A percentile compares a stretch with the other conserved stretches of the same genome.
Evolutionary conservation across 2,329 filamentous ascomycete genomes (phyloP).

Genomic region (Cladosporium halotolerans): DNA sequence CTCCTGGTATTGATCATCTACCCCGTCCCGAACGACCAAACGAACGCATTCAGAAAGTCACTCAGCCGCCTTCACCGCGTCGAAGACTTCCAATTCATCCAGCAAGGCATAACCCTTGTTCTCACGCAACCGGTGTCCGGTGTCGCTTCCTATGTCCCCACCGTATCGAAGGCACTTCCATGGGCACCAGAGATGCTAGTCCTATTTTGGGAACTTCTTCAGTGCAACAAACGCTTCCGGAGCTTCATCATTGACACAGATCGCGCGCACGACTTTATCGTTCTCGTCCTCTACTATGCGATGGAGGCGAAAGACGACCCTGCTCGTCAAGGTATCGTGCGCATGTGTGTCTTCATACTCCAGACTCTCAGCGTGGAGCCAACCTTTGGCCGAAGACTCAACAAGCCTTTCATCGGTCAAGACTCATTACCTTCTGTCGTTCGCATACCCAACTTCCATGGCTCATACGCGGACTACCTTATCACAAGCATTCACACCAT

Average conservation of each 20-base stretch:
- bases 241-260: slow-evolving; percentile 97
- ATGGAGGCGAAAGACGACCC: slow-evolving; percentile 81
- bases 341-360: slow-evolving; percentile 95
- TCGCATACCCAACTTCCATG: slow-evolving; percentile 74
- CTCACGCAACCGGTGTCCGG: slow-evolving; percentile 88
- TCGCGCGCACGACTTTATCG: slow-evolving; percentile 83
- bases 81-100: slow-evolving; percentile 93
- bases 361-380: slow-evolving; percentile 92
- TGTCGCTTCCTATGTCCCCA: slow-evolving; percentile 80
- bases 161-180: slow-evolving; percentile 69
- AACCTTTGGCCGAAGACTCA: slow-evolving; percentile 83
- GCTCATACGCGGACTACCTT: slow-evolving; percentile 88
- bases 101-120: slow-evolving; percentile 43
- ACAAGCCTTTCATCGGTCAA: slow-evolving; percentile 81
- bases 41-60: slow-evolving; percentile 93
- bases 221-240: slow-evolving; percentile 95
- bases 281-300: slow-evolving; percentile 86
- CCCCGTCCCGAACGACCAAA: slow-evolving; percentile 35
- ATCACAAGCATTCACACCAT: slow-evolving; percentile 71
- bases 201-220: slow-evolving; percentile 93
- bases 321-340: slow-evolving; percentile 82
- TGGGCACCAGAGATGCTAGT: slow-evolving; percentile 95
- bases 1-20: slow-evolving; percentile 56
- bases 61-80: slow-evolving; percentile 83
- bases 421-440: slow-evolving; percentile 79